Evolutionary conservation across 192 early-diverging fungal species (phyloP).

Genomic region (Spinellus fusiger): DNA sequence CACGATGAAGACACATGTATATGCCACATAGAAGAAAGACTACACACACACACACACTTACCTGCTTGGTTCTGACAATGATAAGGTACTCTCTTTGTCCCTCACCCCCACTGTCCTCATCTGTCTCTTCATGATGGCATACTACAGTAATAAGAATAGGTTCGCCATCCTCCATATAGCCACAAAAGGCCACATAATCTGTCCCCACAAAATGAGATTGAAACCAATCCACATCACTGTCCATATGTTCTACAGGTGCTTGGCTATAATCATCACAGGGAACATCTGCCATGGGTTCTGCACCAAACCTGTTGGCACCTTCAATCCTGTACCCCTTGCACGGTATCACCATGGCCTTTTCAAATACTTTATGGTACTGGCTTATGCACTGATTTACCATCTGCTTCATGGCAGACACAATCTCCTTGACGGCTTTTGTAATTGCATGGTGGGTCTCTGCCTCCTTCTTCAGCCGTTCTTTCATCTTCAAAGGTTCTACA

Average conservation of each 20-base stretch:
- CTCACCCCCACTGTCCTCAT: background rate
- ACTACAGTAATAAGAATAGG: constrained; percentile 23
- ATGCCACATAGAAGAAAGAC: no score
- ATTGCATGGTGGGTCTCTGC: background rate
- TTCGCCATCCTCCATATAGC: constrained; percentile 10
- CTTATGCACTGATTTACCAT: constrained; percentile 25
- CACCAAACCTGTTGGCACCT: constrained; percentile 25
- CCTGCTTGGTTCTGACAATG: constrained; percentile 20
- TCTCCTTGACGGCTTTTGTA: constrained; percentile 2
- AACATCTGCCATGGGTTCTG: background rate
- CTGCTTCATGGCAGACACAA: constrained; percentile 19
- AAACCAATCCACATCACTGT: constrained; percentile 25
- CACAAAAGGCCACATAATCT: constrained; percentile 23
- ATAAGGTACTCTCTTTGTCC: constrained; percentile 21
- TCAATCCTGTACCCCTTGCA: constrained; percentile 33
- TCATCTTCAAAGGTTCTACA: background rate
- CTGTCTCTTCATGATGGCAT: constrained; percentile 1
- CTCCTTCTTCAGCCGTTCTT: background rate
- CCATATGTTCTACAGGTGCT: constrained; percentile 26
- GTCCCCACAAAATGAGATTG: constrained; percentile 17
- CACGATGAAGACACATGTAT: no score
- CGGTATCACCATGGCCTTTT: constrained; percentile 35
- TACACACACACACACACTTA: background rate
- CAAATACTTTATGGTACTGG: constrained; percentile 26
- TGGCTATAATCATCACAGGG: background rate